Evolutionary conservation across 257 asterid species (phyloP), one percentile per base, ranked within the genome.

Genomic region (Datura wrightii): DNA sequence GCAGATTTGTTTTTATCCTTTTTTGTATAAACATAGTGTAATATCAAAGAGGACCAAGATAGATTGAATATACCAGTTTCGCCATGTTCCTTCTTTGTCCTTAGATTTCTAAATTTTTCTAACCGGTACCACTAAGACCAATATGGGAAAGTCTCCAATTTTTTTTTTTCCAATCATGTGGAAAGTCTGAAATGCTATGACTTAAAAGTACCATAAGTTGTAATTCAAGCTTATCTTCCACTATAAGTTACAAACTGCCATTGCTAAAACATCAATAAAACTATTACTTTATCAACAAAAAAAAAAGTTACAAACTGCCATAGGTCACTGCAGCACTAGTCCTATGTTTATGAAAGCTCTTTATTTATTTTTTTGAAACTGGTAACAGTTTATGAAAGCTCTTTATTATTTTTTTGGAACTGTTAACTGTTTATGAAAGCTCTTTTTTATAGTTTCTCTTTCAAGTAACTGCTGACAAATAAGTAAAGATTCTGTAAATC

Each of bases 61-160:
- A 69, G 79, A 16, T 41, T 39, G 52, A 69, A 39, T 16, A 39
- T 53, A 16, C 53, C 1, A 66, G 48, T 66, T 37, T 66, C 74
- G 37, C 6, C 34, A 39, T 69, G 53, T 69, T 69, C 53, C 2
- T 15, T 39, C 34, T 69, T 41, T 16, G 34, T 69, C 52, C 52
- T 39, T 16, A 39, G 34, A 69, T 39, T 69, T 69, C 53, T 39
- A 37, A 11, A 14, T 1, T 67, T 67, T 67, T 67, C 14, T 39
- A 67, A 37, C 14, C 31, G 16, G 78, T 39, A 39, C 31, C 50
- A 67, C 78, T 67, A 67, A 67, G 52, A 67, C 19, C 52, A 69
- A 16, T 39, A 39, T 69, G 79, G 53, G 52, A 39, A 69, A 69
- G 34, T 69, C 79, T 39, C 52, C 78, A 69, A 69, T 69, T 8